Percentiles rank a stretch among this genome's conserved stretches.
phyloP scores from a whole-genome alignment of 2,329 filamentous ascomycete genomes.

The Talaromyces sp. region DNA sequence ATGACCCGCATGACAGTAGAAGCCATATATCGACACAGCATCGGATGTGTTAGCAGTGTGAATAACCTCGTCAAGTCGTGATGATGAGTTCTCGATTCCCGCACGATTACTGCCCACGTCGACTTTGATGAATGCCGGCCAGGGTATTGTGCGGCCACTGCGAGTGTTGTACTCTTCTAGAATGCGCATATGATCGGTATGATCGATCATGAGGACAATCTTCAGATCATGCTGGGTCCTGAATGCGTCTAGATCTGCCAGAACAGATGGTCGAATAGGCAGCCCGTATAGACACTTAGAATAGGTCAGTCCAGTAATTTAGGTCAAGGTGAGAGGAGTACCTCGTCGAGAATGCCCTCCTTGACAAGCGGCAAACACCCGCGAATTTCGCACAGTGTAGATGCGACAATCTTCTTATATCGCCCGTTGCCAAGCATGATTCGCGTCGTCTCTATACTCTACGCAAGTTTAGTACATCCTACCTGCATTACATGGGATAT shows the following conservation, averaged over 20 bases:
- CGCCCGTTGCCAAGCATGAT: conserved; percentile 42
- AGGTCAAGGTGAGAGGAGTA: conserved; percentile 15
- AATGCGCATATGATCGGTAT: conserved; percentile 32
- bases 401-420: conserved; percentile 40
- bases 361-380: conserved; percentile 39
- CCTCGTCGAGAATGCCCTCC: conserved; percentile 42
- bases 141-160: conserved; percentile 19
- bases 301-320: not conserved
- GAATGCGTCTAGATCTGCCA: conserved; percentile 13
- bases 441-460: conserved; percentile 34
- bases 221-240: conserved; percentile 10
- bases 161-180: conserved; percentile 25
- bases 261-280: conserved; percentile 33
- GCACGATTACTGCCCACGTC: conserved; percentile 38
- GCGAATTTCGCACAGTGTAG: conserved; percentile 41
- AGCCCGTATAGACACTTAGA: conserved; percentile 38
- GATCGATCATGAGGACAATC: conserved; percentile 26
- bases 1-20: conserved; percentile 41
- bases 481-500: not conserved
- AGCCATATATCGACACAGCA: conserved; percentile 33
- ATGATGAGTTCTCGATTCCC: conserved; percentile 28
- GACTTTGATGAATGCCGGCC: conserved; percentile 39
- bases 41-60: conserved; percentile 27
- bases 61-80: conserved; percentile 28
- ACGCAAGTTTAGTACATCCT: not conserved